Percentiles rank a stretch among this genome's conserved stretches.
These are phyloP conservation scores for Nicotiana knightiana DNA, from an alignment of 257 asterid genomes.

Conservation along the genomic window DNA sequence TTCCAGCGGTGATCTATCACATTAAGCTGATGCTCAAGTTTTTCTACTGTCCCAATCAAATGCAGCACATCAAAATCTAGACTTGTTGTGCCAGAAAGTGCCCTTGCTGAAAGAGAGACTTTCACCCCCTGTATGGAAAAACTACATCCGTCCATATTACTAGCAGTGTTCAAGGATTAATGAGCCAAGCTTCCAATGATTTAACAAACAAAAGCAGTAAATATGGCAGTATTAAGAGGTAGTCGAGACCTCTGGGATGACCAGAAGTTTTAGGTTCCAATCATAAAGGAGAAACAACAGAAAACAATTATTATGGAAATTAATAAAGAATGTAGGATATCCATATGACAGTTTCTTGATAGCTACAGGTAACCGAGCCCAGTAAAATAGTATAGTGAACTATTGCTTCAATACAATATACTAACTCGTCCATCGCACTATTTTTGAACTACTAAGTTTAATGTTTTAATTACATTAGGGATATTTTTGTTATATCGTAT, in stretches of 20 bases:
- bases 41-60: constrained; percentile 62
- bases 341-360: not conserved
- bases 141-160: constrained; percentile 9
- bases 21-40: constrained; percentile 62
- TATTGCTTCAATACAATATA: not conserved
- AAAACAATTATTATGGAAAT: not conserved
- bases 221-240: not conserved
- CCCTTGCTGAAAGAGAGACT: constrained; percentile 56
- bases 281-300: not conserved
- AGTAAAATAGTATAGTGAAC: not conserved
- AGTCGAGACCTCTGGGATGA: not conserved
- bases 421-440: not conserved
- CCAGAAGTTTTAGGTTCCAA: not conserved
- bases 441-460: not conserved
- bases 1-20: constrained; percentile 61
- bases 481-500: not conserved
- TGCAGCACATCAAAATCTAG: constrained; percentile 60
- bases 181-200: not conserved
- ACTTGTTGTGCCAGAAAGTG: constrained; percentile 41
- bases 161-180: constrained; percentile 1
- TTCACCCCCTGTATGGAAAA: constrained; percentile 63
- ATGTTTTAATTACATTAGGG: not conserved
- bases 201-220: not conserved
- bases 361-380: not conserved
- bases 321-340: not conserved